Evolutionary conservation across 1,284 basidiomycete genomes (phyloP), one percentile per base, ranked within the genome.

Genomic region (Porodaedalea pini): DNA sequence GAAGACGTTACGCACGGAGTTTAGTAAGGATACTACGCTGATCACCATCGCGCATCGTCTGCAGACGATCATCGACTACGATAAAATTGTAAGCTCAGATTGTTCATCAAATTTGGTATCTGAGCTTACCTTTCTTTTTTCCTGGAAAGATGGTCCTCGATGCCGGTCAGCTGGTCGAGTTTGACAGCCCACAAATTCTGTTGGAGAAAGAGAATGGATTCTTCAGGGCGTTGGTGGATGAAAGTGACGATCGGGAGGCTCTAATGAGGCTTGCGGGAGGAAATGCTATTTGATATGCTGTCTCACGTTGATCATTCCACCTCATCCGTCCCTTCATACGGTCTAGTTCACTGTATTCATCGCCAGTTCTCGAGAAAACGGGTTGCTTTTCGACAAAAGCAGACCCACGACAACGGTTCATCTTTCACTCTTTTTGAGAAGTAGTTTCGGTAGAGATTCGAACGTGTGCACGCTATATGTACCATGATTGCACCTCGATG

Each of bases 31-130:
- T 49, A 66, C 68, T 2, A 71, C 70, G 3, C 57, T 72, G 4
- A 62, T 73, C 41, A 70, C 68, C 7, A 62, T 73, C 39, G 71
- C 72, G 1, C 73, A 74, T 57, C 67, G 71, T 17, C 58, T 73
- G 4, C 69, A 69, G 54, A 70, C 72, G 0, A 65, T 72, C 48
- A 72, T 72, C 65, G 69, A 71, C 49, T 63, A 66, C 4, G 70
- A 74, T 60, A 70, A 65, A 36, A 69, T 73, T 32, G 32, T 34
- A 34, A 60, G 39, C 13, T 47, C 45, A 31, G 41, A 13, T n/a
- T 57, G 17, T 55, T 34, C 27, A 3, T 51, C 36, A 19, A 5
- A 7, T 23, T 25, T 17, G 6, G 51, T 21, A 25, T 11, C 15
- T 49, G 43, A 40, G 29, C 29, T 19, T 52, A 43, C 50, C 8